Evolutionary conservation across 805 yeast species (phyloP).

Genomic region (Candida ortonii): DNA sequence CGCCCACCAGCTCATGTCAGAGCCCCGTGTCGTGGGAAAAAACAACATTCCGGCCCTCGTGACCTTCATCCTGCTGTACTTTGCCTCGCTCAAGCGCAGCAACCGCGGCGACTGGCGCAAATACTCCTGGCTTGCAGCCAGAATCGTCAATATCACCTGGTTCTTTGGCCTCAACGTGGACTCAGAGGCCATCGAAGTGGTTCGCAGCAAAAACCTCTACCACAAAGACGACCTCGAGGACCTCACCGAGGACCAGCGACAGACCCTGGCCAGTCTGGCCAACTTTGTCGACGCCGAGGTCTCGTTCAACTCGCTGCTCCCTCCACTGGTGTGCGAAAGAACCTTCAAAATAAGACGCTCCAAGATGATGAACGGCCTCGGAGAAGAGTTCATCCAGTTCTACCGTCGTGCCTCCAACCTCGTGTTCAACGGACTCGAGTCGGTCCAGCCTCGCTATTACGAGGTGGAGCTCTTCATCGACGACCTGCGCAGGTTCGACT

Average conservation of each 20-base stretch:
- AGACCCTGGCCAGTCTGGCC: slow-evolving; percentile 17
- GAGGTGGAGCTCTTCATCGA: slow-evolving; percentile 22
- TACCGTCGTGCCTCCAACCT: slow-evolving; percentile 11
- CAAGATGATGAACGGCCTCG: not conserved
- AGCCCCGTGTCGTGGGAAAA: slow-evolving; percentile 14
- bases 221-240: not conserved
- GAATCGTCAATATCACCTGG: slow-evolving; percentile 23
- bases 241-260: slow-evolving; percentile 19
- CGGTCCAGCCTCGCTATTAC: slow-evolving; percentile 4
- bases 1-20: slow-evolving; percentile 17
- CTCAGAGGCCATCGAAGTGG: slow-evolving; percentile 1
- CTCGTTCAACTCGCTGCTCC: slow-evolving; percentile 24
- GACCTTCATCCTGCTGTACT: slow-evolving; percentile 19
- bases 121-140: slow-evolving; percentile 16
- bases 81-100: slow-evolving; percentile 17
- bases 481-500: slow-evolving; percentile 18
- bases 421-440: not conserved
- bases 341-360: not conserved
- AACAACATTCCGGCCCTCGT: slow-evolving; percentile 20
- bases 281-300: slow-evolving; percentile 24
- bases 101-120: slow-evolving; percentile 17
- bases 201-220: not conserved
- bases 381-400: slow-evolving; percentile 1
- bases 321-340: slow-evolving; percentile 11
- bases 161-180: slow-evolving; percentile 22